A percentile compares a stretch with the other conserved stretches of the same genome.
Evolutionary conservation across 2,329 filamentous ascomycete species (phyloP).

Genomic region (Alternaria dauci): DNA sequence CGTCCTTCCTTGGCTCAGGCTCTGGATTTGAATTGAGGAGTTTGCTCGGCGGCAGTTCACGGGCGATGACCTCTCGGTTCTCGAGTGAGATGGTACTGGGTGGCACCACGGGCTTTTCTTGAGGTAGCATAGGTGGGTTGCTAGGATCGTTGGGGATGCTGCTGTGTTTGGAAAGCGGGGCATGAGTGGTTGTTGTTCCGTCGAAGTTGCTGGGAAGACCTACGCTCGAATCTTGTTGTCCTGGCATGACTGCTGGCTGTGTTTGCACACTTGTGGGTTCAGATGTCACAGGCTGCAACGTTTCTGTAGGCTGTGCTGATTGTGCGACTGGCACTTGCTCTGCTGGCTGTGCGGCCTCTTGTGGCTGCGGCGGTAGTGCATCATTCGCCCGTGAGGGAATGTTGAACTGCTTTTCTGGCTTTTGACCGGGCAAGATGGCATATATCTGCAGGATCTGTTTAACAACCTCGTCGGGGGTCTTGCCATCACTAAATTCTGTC

Average conservation of each 20-base stretch:
- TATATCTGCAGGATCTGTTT: conserved; percentile 88
- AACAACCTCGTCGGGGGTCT: conserved; percentile 72
- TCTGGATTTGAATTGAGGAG: conserved; percentile 37
- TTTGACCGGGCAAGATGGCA: conserved; percentile 83
- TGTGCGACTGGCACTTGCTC: conserved; percentile 13
- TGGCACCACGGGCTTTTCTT: conserved; percentile 15
- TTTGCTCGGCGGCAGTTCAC: conserved; percentile 39
- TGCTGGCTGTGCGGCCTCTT: conserved; percentile 12
- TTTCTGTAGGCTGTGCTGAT: conserved; percentile 15
- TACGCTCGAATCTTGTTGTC: conserved; percentile 36
- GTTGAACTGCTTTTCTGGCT: conserved; percentile 60
- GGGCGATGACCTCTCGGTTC: conserved; percentile 17
- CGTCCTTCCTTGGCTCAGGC: conserved; percentile 23
- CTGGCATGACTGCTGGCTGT: conserved; percentile 11
- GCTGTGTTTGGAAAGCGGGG: conserved; percentile 16
- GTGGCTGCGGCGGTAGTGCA: conserved; percentile 23
- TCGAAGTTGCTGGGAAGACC: conserved; percentile 67
- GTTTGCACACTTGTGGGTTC: conserved; percentile 10
- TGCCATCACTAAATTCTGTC: conserved; percentile 58
- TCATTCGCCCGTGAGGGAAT: conserved; percentile 62
- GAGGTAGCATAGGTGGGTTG: conserved; percentile 13
- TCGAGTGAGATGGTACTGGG: conserved; percentile 14
- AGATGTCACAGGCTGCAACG: conserved; percentile 11
- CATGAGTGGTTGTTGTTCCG: conserved; percentile 53
- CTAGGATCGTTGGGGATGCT: conserved; percentile 13